Evolutionary conservation across 768 basidiomycete species (phyloP).

Genomic region (Suillus weaverae): DNA sequence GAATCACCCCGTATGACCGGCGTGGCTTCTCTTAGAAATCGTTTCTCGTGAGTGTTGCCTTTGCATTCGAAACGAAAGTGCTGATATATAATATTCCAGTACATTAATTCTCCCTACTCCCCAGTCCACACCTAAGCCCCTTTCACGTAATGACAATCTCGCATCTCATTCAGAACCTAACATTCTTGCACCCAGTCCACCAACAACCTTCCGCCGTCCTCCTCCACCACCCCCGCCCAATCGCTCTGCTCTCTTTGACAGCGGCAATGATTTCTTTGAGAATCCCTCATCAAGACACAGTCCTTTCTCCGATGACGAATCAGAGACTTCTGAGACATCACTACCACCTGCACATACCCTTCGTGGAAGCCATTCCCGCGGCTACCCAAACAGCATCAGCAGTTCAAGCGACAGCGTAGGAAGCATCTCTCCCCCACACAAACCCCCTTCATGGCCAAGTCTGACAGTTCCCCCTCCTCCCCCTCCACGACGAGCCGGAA

Average conservation of each 20-base stretch:
- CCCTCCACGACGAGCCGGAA: conserved; percentile 16
- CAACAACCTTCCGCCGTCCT: conserved; percentile 18
- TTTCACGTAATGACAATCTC: conserved; percentile 16
- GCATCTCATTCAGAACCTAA: conserved; percentile 24
- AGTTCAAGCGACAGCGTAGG: conserved; percentile 25
- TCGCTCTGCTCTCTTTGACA: conserved; percentile 19
- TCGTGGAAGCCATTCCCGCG: conserved; percentile 9
- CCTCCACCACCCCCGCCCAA: conserved; percentile 14
- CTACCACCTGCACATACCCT: conserved; percentile 14
- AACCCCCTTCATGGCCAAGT: conserved; percentile 23
- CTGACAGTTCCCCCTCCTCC: conserved; percentile 21
- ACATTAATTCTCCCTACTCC: conserved; percentile 39
- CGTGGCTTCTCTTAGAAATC: conserved; percentile 45
- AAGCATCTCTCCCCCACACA: conserved; percentile 14
- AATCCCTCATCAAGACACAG: conserved; percentile 22
- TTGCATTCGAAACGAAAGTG: conserved; percentile 16
- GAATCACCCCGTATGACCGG: conserved; percentile 14
- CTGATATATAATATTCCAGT: conserved; percentile 8
- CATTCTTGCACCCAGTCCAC: conserved; percentile 25
- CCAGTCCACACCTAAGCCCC: conserved; percentile 20
- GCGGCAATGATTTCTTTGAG: conserved; percentile 22
- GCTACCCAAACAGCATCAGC: conserved; percentile 14
- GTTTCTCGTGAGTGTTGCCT: conserved; percentile 48
- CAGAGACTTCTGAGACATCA: conserved; percentile 26
- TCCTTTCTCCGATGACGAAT: conserved; percentile 33